These are phyloP conservation scores for Populus hybrid DNA, from an alignment of 441 rosid genomes.

Conservation along the genomic window DNA sequence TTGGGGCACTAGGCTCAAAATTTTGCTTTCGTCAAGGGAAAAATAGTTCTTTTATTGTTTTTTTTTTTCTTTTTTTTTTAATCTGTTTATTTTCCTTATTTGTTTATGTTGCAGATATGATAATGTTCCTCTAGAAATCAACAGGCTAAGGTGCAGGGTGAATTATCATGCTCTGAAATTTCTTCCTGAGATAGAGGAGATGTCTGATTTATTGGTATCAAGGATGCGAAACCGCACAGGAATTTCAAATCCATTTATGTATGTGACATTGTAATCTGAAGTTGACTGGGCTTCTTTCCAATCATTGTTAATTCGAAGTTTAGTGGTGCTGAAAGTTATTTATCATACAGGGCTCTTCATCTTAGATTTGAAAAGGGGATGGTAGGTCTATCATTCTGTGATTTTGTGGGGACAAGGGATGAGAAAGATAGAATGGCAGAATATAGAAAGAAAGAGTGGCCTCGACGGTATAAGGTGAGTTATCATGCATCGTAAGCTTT, in stretches of 20 bases:
- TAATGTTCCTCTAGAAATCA: constrained; percentile 51
- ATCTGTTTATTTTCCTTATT: background rate
- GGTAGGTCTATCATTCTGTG: constrained; percentile 75
- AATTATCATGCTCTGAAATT: constrained; percentile 64
- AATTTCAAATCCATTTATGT: background rate
- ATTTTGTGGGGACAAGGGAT: constrained; percentile 91
- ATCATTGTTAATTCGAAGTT: background rate
- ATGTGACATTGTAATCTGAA: background rate
- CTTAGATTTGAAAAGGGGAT: constrained; percentile 80
- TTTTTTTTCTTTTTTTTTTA: no score
- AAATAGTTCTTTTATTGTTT: no score
- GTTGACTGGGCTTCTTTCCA: background rate
- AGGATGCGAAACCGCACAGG: background rate
- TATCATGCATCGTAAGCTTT: background rate
- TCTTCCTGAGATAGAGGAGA: constrained; percentile 61
- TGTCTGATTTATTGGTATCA: constrained; percentile 28
- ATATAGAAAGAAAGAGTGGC: constrained; percentile 96
- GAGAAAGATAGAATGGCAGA: constrained; percentile 94
- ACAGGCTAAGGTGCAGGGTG: constrained; percentile 70
- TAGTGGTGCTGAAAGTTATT: background rate
- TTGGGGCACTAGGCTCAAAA: background rate
- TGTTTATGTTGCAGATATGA: constrained; percentile 23
- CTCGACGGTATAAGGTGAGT: constrained; percentile 87
- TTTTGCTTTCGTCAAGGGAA: background rate
- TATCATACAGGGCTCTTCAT: constrained; percentile 31